phyloP scores from a whole-genome alignment of 768 basidiomycete species.

The Trametes cinnabarina region DNA sequence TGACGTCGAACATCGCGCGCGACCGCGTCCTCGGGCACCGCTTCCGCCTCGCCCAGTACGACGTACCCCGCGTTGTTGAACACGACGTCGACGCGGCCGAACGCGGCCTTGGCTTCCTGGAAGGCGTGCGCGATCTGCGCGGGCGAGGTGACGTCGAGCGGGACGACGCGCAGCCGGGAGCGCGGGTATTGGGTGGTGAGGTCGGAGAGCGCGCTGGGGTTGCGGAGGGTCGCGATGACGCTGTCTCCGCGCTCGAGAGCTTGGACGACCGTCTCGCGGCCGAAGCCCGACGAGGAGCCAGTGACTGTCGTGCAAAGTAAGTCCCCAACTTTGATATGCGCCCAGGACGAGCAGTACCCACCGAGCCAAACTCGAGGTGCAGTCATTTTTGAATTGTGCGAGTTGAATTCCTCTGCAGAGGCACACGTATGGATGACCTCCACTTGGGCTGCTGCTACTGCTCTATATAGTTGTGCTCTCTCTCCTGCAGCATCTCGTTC shows the following conservation, averaged over 20 bases:
- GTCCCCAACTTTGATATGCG: too few species aligned
- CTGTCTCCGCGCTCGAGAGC: constrained; percentile 39
- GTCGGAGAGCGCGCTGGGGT: constrained; percentile 34
- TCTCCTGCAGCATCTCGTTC: too few species aligned
- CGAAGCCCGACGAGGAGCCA: constrained; percentile 41
- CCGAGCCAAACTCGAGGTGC: too few species aligned
- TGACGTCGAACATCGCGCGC: constrained; percentile 37
- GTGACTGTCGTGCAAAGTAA: constrained; percentile 32
- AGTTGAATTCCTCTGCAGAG: too few species aligned
- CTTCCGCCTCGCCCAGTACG: constrained; percentile 38
- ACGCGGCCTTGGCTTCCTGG: constrained; percentile 31
- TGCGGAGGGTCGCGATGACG: constrained; percentile 43
- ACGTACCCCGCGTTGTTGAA: constrained; percentile 42
- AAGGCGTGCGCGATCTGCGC: constrained; percentile 37
- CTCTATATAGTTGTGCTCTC: too few species aligned
- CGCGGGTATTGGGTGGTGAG: constrained; percentile 29
- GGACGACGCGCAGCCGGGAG: constrained; percentile 36
- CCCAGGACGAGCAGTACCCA: too few species aligned
- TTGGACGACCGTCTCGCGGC: constrained; percentile 33
- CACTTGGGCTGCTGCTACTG: too few species aligned
- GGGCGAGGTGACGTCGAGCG: constrained; percentile 38
- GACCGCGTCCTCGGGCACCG: constrained; percentile 31
- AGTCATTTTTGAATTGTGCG: too few species aligned
- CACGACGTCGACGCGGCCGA: constrained; percentile 45
- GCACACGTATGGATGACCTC: too few species aligned